Percentiles rank a stretch among this genome's conserved stretches.
Evolutionary conservation across 2,329 filamentous ascomycete species (phyloP).

Genomic region (Xylaria sp.): DNA sequence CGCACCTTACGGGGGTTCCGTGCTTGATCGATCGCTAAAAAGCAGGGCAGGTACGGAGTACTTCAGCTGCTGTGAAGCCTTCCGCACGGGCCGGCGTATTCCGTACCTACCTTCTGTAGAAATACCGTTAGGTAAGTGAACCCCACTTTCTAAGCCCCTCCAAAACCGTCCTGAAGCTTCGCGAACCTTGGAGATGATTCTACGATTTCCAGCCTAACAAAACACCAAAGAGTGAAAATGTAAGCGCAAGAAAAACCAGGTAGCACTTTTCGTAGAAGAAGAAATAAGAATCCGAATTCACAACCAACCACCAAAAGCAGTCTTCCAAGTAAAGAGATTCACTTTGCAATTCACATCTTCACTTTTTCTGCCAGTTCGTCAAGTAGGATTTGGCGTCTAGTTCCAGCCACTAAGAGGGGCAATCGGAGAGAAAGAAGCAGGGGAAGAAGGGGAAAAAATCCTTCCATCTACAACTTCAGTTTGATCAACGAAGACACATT

Average conservation of each 20-base stretch:
- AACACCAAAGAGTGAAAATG: neutral
- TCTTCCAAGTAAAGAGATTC: neutral
- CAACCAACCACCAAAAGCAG: neutral
- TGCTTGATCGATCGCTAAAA: too few species aligned
- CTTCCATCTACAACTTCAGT: neutral
- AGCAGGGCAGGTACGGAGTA: too few species aligned
- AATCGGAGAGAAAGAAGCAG: neutral
- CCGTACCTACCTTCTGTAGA: neutral
- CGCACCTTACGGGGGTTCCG: too few species aligned
- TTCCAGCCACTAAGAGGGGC: neutral
- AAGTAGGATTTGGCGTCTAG: neutral
- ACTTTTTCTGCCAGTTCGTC: neutral
- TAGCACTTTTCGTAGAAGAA: neutral
- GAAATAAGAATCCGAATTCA: neutral
- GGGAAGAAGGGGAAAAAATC: neutral
- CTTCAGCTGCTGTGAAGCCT: neutral
- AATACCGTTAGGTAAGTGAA: neutral
- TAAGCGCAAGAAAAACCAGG: neutral
- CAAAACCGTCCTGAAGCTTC: conserved; percentile 25
- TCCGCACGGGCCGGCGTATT: neutral
- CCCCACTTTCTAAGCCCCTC: conserved; percentile 3
- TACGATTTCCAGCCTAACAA: neutral
- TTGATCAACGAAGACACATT: neutral
- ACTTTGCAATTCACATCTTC: neutral
- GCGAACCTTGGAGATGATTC: conserved; percentile 26